Evolutionary conservation across 2,329 filamentous ascomycete genomes (phyloP), one percentile per base, ranked within the genome.

Genomic region (Lasiodiplodia theobromae): DNA sequence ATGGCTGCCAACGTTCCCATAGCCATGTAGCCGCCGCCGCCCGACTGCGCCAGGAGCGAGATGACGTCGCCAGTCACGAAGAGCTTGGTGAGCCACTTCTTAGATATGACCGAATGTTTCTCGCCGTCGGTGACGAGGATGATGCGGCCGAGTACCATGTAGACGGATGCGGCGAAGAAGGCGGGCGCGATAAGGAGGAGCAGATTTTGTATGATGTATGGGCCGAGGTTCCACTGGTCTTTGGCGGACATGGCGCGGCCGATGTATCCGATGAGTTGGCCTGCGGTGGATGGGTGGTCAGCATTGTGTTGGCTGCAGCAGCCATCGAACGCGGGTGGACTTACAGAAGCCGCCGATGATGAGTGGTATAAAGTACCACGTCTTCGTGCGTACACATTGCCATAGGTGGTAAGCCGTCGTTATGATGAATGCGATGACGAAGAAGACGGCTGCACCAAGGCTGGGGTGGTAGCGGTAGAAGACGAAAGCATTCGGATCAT

Each of bases 361-460:
- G 57, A 87, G 83, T 0, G 86, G 82, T 2, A 84, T 82, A 71
- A 86, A 83, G 73, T 84, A 87, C 82, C 83, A 86, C 1, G 82
- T 82, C 38, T 79, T 75, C 2, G 77, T 77, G 18, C 72, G 74
- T 38, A 81, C 31, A 31, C 85, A 71, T 53, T 81, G 78, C 47
- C 74, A 78, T 21, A 73, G 62, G 68, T 86, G 84, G 0, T 77
- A 58, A 1, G 73, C 25, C 0, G 82, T 77, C 14, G 71, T 60
- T 4, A 73, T 11, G 21, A 69, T 62, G 71, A 78, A 78, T 34
- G 75, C 69, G 23, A 77, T 60, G 64, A 72, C 68, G 70, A 77
- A 77, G 58, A 78, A 71, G 56, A 76, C 69, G 6, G 76, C 75
- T 23, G 73, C 74, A 3, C 70, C 69, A 38, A 77, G 68, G 16